A percentile compares a stretch with the other conserved stretches of the same genome.
These are phyloP conservation scores for Cinchona pubescens DNA, from an alignment of 257 asterid genomes.

Conservation along the genomic window DNA sequence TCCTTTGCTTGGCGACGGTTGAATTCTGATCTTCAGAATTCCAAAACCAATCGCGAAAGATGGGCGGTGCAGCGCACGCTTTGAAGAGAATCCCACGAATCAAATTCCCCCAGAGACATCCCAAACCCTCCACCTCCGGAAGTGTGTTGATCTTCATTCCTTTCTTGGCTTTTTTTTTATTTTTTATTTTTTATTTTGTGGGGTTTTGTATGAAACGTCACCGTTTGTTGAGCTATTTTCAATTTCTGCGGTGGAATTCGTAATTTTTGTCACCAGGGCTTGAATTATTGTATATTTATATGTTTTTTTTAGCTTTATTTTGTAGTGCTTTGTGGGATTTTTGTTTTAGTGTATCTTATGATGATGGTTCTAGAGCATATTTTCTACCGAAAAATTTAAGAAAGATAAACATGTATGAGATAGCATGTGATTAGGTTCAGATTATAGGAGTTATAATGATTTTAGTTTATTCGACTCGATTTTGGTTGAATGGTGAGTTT, in stretches of 20 bases:
- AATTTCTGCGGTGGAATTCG: background rate
- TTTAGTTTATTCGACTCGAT: background rate
- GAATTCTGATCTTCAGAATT: background rate
- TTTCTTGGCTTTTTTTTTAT: background rate
- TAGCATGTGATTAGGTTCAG: background rate
- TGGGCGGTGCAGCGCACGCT: conserved; percentile 52
- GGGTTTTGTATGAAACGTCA: background rate
- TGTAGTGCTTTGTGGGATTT: too few species aligned
- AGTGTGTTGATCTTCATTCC: background rate
- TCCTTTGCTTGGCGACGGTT: background rate
- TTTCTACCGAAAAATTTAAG: background rate
- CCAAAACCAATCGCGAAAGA: background rate
- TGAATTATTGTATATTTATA: background rate
- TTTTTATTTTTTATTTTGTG: too few species aligned
- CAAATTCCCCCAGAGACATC: conserved; percentile 77
- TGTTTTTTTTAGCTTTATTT: background rate
- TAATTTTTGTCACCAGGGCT: background rate
- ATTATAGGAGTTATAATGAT: background rate
- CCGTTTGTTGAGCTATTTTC: background rate
- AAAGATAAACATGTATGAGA: background rate
- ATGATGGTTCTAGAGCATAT: background rate
- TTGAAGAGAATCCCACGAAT: conserved; percentile 88
- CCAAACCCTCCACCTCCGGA: conserved; percentile 57
- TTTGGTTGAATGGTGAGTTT: background rate
- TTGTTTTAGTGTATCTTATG: too few species aligned